These are phyloP conservation scores for Tolypocladium tundrense DNA, from an alignment of 2,329 filamentous ascomycete genomes.

Conservation along the genomic window DNA sequence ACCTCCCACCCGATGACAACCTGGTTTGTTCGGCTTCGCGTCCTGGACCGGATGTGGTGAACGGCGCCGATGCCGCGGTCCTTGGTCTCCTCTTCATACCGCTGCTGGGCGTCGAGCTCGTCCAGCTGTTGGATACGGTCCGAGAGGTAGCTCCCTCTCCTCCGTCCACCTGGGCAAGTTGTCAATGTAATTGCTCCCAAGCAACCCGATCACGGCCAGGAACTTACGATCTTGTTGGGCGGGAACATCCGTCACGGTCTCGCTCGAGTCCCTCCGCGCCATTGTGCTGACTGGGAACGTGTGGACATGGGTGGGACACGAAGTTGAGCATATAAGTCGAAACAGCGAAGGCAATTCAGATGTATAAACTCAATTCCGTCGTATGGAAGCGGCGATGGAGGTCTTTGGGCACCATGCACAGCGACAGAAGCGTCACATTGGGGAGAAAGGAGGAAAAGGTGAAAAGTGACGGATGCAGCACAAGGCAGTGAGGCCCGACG, in stretches of 20 bases:
- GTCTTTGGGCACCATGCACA: neutral
- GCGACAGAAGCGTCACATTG: neutral
- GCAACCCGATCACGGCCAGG: neutral
- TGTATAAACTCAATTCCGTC: neutral
- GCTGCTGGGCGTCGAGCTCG: conserved; percentile 28
- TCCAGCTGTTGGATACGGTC: conserved; percentile 17
- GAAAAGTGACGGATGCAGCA: neutral
- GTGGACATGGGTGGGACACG: neutral
- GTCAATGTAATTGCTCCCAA: neutral
- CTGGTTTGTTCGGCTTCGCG: conserved; percentile 19
- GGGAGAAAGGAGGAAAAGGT: neutral
- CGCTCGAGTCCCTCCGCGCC: conserved; percentile 15
- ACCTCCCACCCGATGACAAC: conserved; percentile 34
- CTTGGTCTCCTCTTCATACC: conserved; percentile 30
- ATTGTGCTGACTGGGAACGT: conserved; percentile 4
- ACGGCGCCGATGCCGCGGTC: conserved; percentile 23
- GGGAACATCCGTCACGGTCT: conserved; percentile 12
- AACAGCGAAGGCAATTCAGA: neutral
- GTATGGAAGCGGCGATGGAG: neutral
- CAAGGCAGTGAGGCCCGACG: neutral
- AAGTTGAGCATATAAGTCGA: neutral
- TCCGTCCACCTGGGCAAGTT: conserved; percentile 10
- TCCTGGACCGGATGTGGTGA: conserved; percentile 22
- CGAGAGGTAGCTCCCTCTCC: conserved; percentile 12
- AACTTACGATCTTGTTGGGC: neutral